Conservation (phyloP, 2,329 filamentous ascomycete genomes). For the Aspergillus sp. region DNA sequence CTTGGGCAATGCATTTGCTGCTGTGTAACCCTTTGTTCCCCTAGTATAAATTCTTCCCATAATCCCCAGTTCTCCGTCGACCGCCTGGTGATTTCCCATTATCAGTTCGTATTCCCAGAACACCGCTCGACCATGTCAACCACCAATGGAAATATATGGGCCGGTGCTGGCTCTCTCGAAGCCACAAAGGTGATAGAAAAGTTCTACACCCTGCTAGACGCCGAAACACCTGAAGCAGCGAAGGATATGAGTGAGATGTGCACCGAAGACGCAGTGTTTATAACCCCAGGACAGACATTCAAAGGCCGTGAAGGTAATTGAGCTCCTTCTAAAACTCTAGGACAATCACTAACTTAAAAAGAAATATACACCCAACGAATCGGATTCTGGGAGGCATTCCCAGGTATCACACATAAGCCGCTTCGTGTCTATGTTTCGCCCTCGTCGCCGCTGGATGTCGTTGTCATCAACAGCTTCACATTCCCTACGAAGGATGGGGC, state of each 20-base stretch:
- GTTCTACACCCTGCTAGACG: background rate
- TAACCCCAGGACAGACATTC: background rate
- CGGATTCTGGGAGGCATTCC: background rate
- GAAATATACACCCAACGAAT: background rate
- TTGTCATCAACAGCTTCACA: background rate
- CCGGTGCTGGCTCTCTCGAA: background rate
- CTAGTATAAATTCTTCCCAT: no score
- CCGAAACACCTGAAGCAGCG: background rate
- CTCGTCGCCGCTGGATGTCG: background rate
- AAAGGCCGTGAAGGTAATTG: background rate
- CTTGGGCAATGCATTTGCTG: no score
- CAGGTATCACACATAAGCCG: background rate
- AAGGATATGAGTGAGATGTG: background rate
- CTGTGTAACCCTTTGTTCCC: no score
- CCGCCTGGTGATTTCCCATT: no score
- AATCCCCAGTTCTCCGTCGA: no score
- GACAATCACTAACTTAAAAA: background rate
- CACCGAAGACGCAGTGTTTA: background rate
- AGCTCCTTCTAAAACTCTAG: no score
- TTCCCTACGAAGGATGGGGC: background rate
- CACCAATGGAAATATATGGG: background rate
- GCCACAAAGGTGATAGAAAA: background rate
- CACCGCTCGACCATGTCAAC: background rate
- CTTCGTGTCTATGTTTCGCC: constrained; percentile 1
- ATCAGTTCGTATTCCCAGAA: background rate